Conservation (phyloP, 129 eudicot genomes). For the Chrysanthemum makinoi region DNA sequence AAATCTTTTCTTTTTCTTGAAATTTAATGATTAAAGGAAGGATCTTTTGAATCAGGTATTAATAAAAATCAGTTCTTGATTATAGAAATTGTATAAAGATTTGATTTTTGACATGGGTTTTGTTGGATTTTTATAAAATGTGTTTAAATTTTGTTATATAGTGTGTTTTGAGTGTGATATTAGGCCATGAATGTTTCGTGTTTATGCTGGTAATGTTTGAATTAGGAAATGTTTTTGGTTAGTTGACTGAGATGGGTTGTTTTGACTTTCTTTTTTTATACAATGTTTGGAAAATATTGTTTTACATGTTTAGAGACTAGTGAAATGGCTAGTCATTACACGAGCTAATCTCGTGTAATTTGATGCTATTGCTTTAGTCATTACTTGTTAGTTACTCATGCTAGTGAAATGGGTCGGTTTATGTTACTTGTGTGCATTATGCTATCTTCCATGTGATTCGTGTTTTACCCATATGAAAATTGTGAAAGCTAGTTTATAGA, state of each 20-base stretch:
- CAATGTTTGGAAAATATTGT: constrained; percentile 1
- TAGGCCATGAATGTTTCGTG: constrained; percentile 21
- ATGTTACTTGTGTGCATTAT: constrained; percentile 2
- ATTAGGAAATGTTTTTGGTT: constrained; percentile 18
- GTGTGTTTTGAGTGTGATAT: not conserved
- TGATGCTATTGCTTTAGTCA: not conserved
- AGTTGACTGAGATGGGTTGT: constrained; percentile 11
- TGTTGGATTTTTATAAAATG: constrained; percentile 12
- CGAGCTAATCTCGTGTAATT: no score
- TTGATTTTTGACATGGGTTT: constrained; percentile 22
- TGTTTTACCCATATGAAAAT: not conserved
- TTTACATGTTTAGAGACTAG: constrained; percentile 1
- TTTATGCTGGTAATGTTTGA: constrained; percentile 24
- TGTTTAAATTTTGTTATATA: not conserved
- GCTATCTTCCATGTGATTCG: not conserved
- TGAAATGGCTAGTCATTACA: not conserved
- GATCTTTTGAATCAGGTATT: constrained; percentile 30
- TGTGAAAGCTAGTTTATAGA: not conserved
- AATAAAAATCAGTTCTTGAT: not conserved
- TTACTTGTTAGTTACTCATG: not conserved
- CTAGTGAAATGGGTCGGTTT: constrained; percentile 2
- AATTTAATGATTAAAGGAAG: not conserved
- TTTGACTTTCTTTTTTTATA: not conserved
- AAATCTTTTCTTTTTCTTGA: constrained; percentile 3
- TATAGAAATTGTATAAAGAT: constrained; percentile 18